Evolutionary conservation across 2,329 filamentous ascomycete genomes (phyloP).

Genomic region (Parasarocladium wereldwijsianum): DNA sequence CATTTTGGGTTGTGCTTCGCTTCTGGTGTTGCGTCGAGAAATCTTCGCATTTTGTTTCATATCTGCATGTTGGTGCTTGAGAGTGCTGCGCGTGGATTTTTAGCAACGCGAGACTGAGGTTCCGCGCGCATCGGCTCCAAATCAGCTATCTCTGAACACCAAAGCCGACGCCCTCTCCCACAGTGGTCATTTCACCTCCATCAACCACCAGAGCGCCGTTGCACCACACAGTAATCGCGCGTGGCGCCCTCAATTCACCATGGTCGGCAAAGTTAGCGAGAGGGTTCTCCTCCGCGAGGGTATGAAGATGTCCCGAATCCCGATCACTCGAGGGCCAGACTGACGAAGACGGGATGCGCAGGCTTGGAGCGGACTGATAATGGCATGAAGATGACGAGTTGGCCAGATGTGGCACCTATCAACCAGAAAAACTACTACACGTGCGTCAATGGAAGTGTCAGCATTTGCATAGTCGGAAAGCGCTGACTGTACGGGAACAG

Average conservation of each 20-base stretch:
- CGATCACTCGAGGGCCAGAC: slow-evolving; percentile 1
- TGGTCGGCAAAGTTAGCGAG: slow-evolving; percentile 53
- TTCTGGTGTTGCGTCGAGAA: too few species aligned
- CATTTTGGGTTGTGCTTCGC: too few species aligned
- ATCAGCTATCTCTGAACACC: too few species aligned
- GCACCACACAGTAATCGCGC: slow-evolving; percentile 4
- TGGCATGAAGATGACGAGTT: slow-evolving; percentile 88
- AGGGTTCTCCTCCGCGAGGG: slow-evolving; percentile 49
- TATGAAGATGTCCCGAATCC: slow-evolving; percentile 23
- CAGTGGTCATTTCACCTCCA: too few species aligned
- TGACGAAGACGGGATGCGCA: slow-evolving; percentile 20
- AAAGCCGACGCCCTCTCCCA: too few species aligned
- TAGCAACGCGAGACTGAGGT: too few species aligned
- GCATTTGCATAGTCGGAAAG: not conserved
- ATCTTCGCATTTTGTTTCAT: too few species aligned
- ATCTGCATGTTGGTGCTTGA: too few species aligned
- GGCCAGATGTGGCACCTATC: slow-evolving; percentile 85
- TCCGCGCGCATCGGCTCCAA: too few species aligned
- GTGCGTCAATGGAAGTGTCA: slow-evolving; percentile 36
- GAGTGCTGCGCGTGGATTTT: too few species aligned
- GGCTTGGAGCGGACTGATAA: slow-evolving; percentile 95
- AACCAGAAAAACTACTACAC: slow-evolving; percentile 99
- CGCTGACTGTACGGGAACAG: slow-evolving; percentile 26
- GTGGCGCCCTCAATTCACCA: slow-evolving; percentile 15
- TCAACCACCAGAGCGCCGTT: not conserved